Conservation (phyloP, 768 basidiomycete species). For the Kwoniella mangroviensis region DNA sequence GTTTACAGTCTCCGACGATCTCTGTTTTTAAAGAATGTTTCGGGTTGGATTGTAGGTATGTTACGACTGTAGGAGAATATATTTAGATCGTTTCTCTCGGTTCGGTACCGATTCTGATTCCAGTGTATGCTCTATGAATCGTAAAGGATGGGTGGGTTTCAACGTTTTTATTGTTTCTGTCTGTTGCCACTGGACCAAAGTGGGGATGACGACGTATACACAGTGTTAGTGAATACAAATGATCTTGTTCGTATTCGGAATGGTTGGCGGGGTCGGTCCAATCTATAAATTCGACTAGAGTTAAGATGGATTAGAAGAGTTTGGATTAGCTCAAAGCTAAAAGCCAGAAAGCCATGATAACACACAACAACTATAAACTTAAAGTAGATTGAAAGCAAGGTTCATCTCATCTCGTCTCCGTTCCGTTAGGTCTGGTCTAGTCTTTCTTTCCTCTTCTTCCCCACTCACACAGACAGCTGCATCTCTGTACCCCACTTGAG, state of each 20-base stretch:
- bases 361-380: slow-evolving; percentile 5
- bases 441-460: too few relatives aligned
- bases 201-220: background rate
- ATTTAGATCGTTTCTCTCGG: background rate
- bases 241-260: background rate
- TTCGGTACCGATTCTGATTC: slow-evolving; percentile 11
- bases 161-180: too few relatives aligned
- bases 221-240: background rate
- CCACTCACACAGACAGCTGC: background rate
- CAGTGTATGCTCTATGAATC: background rate
- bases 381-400: slow-evolving; percentile 1
- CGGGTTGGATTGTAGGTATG: background rate
- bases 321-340: background rate
- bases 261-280: background rate
- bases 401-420: background rate
- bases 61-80: background rate
- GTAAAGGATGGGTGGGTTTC: background rate
- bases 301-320: background rate
- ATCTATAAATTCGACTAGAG: background rate
- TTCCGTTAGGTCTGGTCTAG: background rate
- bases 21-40: background rate
- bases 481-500: background rate
- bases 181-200: background rate
- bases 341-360: slow-evolving; percentile 2
- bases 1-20: background rate